Percentiles rank a stretch among this genome's conserved stretches.
phyloP scores from a whole-genome alignment of 441 rosid species.

The Lepidium campestre region DNA sequence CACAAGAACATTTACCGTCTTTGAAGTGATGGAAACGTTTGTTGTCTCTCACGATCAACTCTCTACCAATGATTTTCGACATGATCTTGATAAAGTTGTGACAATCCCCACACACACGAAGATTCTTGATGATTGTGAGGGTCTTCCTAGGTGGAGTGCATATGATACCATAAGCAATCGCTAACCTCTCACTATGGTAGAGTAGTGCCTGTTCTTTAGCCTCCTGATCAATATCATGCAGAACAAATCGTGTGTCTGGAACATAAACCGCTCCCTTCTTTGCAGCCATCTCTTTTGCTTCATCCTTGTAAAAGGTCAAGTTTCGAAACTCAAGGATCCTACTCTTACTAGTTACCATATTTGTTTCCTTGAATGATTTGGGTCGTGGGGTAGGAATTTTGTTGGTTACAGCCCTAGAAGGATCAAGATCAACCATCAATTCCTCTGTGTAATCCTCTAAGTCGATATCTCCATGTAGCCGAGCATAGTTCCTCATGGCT shows the following conservation, averaged over 20 bases:
- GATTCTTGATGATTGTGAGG: conserved; percentile 60
- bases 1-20: conserved; percentile 79
- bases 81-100: conserved; percentile 71
- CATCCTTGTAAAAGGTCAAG: conserved; percentile 65
- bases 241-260: conserved; percentile 72
- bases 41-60: conserved; percentile 67
- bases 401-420: conserved; percentile 45
- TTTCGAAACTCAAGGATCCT: conserved; percentile 57
- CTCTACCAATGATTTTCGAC: conserved; percentile 60
- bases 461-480: conserved; percentile 69
- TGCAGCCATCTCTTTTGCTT: conserved; percentile 54
- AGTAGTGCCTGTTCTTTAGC: conserved; percentile 84
- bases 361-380: conserved; percentile 40
- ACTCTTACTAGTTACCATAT: conserved; percentile 67
- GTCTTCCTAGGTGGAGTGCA: conserved; percentile 53
- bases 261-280: conserved; percentile 58
- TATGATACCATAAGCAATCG: conserved; percentile 62
- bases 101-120: conserved; percentile 55
- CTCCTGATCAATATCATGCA: conserved; percentile 84
- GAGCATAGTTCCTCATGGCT: conserved; percentile 51
- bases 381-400: conserved; percentile 57
- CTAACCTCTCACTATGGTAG: conserved; percentile 71
- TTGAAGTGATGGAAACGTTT: conserved; percentile 75
- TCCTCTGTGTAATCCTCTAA: conserved; percentile 68
- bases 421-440: conserved; percentile 58